These are phyloP conservation scores for Xylaria flabelliformis DNA, from an alignment of 495 filamentous ascomycete species.

Conservation along the genomic window DNA sequence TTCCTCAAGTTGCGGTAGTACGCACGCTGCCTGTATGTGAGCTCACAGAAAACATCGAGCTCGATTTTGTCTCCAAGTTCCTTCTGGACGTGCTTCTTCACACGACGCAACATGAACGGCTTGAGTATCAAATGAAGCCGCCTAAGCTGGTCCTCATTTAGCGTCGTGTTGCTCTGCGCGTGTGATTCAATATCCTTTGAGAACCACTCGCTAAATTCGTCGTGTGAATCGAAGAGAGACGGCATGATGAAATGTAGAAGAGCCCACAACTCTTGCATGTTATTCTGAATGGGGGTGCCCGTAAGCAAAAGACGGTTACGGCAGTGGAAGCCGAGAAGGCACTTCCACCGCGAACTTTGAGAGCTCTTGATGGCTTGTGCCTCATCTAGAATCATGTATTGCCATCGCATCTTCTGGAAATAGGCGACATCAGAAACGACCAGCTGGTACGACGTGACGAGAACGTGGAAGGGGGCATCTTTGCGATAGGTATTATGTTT, in stretches of 20 bases:
- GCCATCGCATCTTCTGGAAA: constrained; percentile 98
- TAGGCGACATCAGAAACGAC: constrained; percentile 95
- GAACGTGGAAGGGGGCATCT: constrained; percentile 91
- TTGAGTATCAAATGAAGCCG: constrained; percentile 99
- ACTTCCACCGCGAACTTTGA: constrained; percentile 95
- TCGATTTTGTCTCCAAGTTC: constrained; percentile 99
- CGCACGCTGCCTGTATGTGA: constrained; percentile 96
- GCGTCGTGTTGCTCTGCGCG: constrained; percentile 96
- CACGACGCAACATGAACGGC: constrained; percentile 98
- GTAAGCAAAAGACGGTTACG: constrained; percentile 94
- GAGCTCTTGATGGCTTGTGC: constrained; percentile 99
- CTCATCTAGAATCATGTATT: constrained; percentile 99
- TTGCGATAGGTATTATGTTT: constrained; percentile 94
- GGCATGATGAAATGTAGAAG: constrained; percentile 99
- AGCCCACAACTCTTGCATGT: constrained; percentile 99
- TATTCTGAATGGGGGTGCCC: constrained; percentile 98
- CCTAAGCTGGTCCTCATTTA: constrained; percentile 96
- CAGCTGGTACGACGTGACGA: constrained; percentile 96
- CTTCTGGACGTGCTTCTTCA: constrained; percentile 99
- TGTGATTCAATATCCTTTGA: constrained; percentile 99
- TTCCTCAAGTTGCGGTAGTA: constrained; percentile 90
- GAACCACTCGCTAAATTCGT: constrained; percentile 99
- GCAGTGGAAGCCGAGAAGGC: constrained; percentile 89
- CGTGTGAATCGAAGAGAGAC: constrained; percentile 95
- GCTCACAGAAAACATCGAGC: constrained; percentile 91